Evolutionary conservation across 495 filamentous ascomycete genomes (phyloP).

Genomic region (Immersiella caudata): DNA sequence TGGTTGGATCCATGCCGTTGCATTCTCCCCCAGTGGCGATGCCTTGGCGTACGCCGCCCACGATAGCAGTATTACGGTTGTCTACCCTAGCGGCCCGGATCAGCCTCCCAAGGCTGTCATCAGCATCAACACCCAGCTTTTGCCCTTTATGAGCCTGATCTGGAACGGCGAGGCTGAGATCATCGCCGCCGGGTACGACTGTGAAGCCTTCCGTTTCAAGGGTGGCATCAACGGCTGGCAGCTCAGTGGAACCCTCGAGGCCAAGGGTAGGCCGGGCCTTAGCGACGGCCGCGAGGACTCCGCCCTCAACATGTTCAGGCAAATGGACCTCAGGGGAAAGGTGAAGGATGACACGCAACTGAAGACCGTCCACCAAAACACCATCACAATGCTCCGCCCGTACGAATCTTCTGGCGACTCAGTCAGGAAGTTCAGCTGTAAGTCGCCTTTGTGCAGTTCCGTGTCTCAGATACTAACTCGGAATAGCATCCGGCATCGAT

Average conservation of each 20-base stretch:
- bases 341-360: conserved; percentile 84
- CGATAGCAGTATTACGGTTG: conserved; percentile 93
- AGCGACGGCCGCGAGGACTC: conserved; percentile 59
- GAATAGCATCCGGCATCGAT: conserved; percentile 84
- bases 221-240: conserved; percentile 87
- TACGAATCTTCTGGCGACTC: conserved; percentile 67
- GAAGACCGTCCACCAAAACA: conserved; percentile 97
- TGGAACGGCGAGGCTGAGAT: conserved; percentile 95
- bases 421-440: conserved; percentile 86
- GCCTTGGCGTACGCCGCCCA: conserved; percentile 89
- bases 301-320: conserved; percentile 97
- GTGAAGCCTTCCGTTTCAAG: conserved; percentile 86
- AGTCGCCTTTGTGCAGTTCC: conserved; percentile 44
- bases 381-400: conserved; percentile 77
- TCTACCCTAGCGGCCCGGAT: conserved; percentile 91
- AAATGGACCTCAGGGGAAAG: conserved; percentile 98
- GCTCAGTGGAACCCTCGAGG: conserved; percentile 80
- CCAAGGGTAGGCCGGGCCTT: conserved; percentile 65
- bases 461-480: conserved; percentile 43
- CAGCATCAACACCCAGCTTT: conserved; percentile 81
- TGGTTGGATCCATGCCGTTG: conserved; percentile 91
- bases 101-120: conserved; percentile 87
- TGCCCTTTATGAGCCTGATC: conserved; percentile 88
- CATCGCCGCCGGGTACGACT: conserved; percentile 94
- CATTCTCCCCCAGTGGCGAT: conserved; percentile 89